Evolutionary conservation across 345 rosid species (phyloP).

Genomic region (Carallia brachiata): DNA sequence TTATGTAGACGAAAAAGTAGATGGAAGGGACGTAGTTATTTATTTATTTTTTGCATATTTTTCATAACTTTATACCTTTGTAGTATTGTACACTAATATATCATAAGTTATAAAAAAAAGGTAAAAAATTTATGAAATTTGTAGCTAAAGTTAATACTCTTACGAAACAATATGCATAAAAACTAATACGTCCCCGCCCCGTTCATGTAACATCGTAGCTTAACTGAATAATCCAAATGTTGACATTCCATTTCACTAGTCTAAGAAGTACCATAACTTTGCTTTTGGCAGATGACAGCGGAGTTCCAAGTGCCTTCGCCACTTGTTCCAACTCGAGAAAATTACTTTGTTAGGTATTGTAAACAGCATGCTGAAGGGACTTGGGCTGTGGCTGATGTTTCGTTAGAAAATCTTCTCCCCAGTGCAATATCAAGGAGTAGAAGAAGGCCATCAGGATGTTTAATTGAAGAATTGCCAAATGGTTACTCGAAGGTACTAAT

Average conservation of each 20-base stretch:
- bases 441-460: constrained; percentile 93
- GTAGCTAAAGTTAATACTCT: too few relatives aligned
- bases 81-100: too few relatives aligned
- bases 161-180: too few relatives aligned
- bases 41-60: too few relatives aligned
- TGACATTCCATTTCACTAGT: background rate
- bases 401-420: constrained; percentile 64
- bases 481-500: constrained; percentile 82
- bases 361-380: constrained; percentile 70
- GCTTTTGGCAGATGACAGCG: constrained; percentile 65
- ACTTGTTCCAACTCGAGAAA: constrained; percentile 76
- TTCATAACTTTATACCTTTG: too few relatives aligned
- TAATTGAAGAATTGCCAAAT: constrained; percentile 85
- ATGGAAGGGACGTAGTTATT: too few relatives aligned
- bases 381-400: constrained; percentile 96
- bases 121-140: too few relatives aligned
- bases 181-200: too few relatives aligned
- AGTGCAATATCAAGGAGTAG: constrained; percentile 44
- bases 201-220: too few relatives aligned
- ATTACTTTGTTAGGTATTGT: constrained; percentile 79
- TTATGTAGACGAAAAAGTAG: too few relatives aligned
- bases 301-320: constrained; percentile 95
- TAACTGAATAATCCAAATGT: background rate
- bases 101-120: too few relatives aligned
- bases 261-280: background rate